Evolutionary conservation across 2,329 filamentous ascomycete species (phyloP).

Genomic region (Magnaporthiopsis rhizophila): DNA sequence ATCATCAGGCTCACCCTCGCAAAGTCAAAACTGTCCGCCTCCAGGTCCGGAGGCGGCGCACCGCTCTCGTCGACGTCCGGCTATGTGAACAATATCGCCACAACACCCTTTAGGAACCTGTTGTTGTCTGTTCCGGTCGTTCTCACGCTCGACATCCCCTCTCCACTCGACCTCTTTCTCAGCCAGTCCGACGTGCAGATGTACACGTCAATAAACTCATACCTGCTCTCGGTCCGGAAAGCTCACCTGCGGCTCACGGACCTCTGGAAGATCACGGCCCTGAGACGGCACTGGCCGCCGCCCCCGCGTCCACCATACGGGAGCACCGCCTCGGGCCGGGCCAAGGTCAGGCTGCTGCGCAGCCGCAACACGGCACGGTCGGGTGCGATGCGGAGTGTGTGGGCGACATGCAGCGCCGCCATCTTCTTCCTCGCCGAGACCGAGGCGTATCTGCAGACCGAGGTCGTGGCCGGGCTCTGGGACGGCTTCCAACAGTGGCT

Average conservation of each 20-base stretch:
- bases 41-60: conserved; percentile 21
- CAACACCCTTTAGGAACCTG: conserved; percentile 66
- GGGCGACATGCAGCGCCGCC: conserved; percentile 82
- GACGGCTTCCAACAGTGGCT: conserved; percentile 73
- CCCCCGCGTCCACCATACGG: conserved; percentile 59
- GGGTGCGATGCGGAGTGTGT: conserved; percentile 68
- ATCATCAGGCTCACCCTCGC: conserved; percentile 60
- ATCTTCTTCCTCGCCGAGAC: conserved; percentile 86
- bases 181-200: conserved; percentile 64
- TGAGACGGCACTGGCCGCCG: conserved; percentile 69
- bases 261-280: conserved; percentile 76
- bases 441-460: conserved; percentile 81
- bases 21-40: conserved; percentile 34
- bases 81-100: conserved; percentile 26
- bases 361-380: conserved; percentile 55
- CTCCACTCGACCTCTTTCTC: conserved; percentile 83
- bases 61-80: neutral
- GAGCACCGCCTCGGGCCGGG: conserved; percentile 50
- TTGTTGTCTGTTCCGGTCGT: conserved; percentile 70
- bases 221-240: conserved; percentile 76
- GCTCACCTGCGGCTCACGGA: conserved; percentile 78
- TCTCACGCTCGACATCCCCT: conserved; percentile 63
- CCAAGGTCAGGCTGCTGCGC: conserved; percentile 53
- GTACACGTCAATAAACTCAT: conserved; percentile 82
- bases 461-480: conserved; percentile 77